Evolutionary conservation across 495 filamentous ascomycete genomes (phyloP).

Genomic region (Xylaria nigripes): DNA sequence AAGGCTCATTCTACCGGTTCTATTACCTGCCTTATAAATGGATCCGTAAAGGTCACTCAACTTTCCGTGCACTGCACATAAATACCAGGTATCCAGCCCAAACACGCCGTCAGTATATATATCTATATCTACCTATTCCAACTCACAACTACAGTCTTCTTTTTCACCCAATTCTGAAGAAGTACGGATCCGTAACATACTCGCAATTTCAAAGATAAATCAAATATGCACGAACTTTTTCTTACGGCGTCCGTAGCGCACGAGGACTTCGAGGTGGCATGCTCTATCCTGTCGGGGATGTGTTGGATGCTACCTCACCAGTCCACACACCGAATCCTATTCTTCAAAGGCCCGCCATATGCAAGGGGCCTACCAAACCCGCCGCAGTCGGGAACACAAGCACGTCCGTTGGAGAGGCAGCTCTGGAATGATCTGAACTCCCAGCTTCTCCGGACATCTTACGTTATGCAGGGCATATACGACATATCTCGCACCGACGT

Average conservation of each 20-base stretch:
- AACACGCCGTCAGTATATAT: too few species aligned
- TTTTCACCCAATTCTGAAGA: too few species aligned
- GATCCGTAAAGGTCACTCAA: too few species aligned
- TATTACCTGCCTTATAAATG: too few species aligned
- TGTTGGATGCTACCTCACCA: conserved; percentile 33
- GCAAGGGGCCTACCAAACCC: conserved; percentile 30
- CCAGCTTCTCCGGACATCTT: conserved; percentile 32
- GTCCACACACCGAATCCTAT: conserved; percentile 27
- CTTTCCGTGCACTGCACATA: too few species aligned
- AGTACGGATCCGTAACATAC: too few species aligned
- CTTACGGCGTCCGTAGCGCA: conserved; percentile 31
- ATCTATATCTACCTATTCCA: too few species aligned
- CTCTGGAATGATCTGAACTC: conserved; percentile 36
- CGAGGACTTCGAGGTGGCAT: conserved; percentile 27
- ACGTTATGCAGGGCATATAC: conserved; percentile 32
- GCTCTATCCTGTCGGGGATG: conserved; percentile 33
- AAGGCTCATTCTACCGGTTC: too few species aligned
- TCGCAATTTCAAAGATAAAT: too few species aligned
- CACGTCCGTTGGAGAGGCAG: conserved; percentile 13
- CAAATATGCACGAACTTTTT: conserved; percentile 36
- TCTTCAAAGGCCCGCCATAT: conserved; percentile 28
- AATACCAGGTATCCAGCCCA: too few species aligned
- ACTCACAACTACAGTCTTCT: too few species aligned
- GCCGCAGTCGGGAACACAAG: conserved; percentile 6
- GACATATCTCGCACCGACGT: conserved; percentile 28